Conservation (phyloP, 768 basidiomycete genomes). For the Russula sp. region DNA sequence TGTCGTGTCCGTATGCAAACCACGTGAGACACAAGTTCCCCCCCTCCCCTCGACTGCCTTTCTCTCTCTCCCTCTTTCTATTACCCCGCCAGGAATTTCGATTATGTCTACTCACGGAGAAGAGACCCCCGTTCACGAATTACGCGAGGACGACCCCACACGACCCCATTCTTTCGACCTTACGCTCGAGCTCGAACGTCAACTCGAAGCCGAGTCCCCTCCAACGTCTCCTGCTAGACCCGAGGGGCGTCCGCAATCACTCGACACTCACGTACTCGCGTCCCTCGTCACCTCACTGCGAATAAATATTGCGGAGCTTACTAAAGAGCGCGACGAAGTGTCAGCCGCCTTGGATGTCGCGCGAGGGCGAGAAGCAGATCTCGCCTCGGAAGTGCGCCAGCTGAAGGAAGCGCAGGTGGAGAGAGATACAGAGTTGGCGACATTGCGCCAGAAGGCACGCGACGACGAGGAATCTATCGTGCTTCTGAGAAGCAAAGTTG, state of each 20-base stretch:
- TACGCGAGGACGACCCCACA: slow-evolving; percentile 23
- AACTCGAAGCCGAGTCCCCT: slow-evolving; percentile 59
- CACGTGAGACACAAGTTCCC: slow-evolving; percentile 2
- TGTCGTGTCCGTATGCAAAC: not conserved
- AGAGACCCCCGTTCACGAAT: slow-evolving; percentile 11
- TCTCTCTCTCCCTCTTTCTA: not conserved
- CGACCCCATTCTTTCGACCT: slow-evolving; percentile 52
- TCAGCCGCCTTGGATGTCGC: slow-evolving; percentile 42
- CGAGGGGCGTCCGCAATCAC: slow-evolving; percentile 38
- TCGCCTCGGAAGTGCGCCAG: slow-evolving; percentile 54
- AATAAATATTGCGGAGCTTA: slow-evolving; percentile 51
- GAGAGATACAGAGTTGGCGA: slow-evolving; percentile 24
- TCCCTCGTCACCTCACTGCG: slow-evolving; percentile 71
- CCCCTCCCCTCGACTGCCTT: not conserved
- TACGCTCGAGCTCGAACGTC: slow-evolving; percentile 69
- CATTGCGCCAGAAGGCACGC: slow-evolving; percentile 30
- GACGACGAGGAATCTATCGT: slow-evolving; percentile 75
- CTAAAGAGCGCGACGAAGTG: slow-evolving; percentile 68
- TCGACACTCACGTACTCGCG: slow-evolving; percentile 70
- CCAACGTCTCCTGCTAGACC: slow-evolving; percentile 34
- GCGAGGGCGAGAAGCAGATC: slow-evolving; percentile 47
- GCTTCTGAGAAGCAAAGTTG: slow-evolving; percentile 73
- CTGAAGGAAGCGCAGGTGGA: slow-evolving; percentile 55
- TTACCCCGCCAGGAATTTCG: not conserved
- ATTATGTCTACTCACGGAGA: slow-evolving; percentile 30